Conservation (phyloP, 2,329 filamentous ascomycete species). For the Atkinsonella hypoxylon region DNA sequence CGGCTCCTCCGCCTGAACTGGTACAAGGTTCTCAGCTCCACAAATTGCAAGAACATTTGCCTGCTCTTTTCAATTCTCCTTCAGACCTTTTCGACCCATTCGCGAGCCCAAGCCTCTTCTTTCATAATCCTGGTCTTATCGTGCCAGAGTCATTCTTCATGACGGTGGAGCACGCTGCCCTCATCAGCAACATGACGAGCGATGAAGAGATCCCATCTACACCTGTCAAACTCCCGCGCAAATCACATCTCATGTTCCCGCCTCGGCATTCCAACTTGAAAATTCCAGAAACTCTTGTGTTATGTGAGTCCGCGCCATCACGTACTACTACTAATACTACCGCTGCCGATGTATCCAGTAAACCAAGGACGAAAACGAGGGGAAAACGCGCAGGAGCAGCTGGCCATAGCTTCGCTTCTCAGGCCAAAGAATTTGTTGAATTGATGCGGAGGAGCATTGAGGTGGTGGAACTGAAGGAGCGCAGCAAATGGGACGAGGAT, state of each 20-base stretch:
- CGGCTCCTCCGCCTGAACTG: constrained; percentile 10
- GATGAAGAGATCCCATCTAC: constrained; percentile 6
- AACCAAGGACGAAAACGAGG: constrained; percentile 7
- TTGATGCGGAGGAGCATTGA: constrained; percentile 38
- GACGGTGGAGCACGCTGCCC: constrained; percentile 17
- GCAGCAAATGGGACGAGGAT: constrained; percentile 29
- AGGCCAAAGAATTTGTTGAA: constrained; percentile 34
- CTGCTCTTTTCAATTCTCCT: constrained; percentile 35
- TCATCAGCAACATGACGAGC: constrained; percentile 15
- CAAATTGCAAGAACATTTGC: constrained; percentile 23
- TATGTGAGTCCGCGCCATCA: constrained; percentile 28
- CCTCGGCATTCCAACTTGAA: constrained; percentile 33
- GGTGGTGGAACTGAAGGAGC: constrained; percentile 31
- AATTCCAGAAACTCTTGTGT: constrained; percentile 36
- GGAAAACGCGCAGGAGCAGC: constrained; percentile 10
- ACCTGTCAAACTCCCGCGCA: constrained; percentile 22
- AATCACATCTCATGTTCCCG: constrained; percentile 35
- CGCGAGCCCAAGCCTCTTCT: constrained; percentile 45
- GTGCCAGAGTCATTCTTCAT: constrained; percentile 33
- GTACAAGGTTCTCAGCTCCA: constrained; percentile 24
- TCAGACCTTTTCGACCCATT: constrained; percentile 46
- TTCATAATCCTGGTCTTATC: constrained; percentile 37
- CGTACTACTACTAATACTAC: constrained; percentile 1
- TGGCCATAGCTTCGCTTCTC: constrained; percentile 32
- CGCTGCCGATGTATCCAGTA: background rate